These are phyloP conservation scores for Fagus sylvatica DNA, from an alignment of 306 rosid species.

Conservation along the genomic window DNA sequence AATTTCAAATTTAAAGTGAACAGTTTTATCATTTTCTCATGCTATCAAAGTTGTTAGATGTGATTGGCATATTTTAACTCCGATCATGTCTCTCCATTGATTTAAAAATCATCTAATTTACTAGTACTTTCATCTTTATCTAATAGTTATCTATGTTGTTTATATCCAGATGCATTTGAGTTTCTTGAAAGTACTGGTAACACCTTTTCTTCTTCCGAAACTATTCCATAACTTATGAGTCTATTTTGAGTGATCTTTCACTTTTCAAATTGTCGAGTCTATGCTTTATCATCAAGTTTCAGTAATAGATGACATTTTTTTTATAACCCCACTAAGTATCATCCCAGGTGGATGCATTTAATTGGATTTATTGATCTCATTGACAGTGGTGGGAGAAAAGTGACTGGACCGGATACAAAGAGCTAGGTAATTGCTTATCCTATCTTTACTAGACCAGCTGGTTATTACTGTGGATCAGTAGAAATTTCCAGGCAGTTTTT, in stretches of 20 bases:
- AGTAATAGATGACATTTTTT: constrained; percentile 34
- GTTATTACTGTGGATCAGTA: constrained; percentile 13
- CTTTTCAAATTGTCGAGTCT: constrained; percentile 8
- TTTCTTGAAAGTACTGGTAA: neutral
- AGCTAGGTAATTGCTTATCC: constrained; percentile 73
- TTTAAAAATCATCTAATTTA: neutral
- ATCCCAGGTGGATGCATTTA: constrained; percentile 86
- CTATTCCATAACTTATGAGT: neutral
- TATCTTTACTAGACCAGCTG: constrained; percentile 16
- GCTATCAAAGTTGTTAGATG: neutral
- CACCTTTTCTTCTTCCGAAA: neutral
- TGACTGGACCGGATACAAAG: constrained; percentile 99
- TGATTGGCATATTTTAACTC: neutral
- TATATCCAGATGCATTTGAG: constrained; percentile 10
- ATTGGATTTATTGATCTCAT: constrained; percentile 94
- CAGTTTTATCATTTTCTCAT: neutral
- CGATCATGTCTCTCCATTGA: neutral
- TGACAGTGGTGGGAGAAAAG: constrained; percentile 99
- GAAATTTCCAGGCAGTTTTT: neutral
- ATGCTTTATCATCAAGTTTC: constrained; percentile 7
- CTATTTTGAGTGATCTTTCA: neutral
- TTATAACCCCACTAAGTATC: constrained; percentile 57
- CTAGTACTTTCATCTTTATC: neutral
- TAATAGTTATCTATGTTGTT: neutral
- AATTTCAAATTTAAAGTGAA: neutral